Evolutionary conservation across 2,329 filamentous ascomycete species (phyloP).

Genomic region (Neonectria coccinea): DNA sequence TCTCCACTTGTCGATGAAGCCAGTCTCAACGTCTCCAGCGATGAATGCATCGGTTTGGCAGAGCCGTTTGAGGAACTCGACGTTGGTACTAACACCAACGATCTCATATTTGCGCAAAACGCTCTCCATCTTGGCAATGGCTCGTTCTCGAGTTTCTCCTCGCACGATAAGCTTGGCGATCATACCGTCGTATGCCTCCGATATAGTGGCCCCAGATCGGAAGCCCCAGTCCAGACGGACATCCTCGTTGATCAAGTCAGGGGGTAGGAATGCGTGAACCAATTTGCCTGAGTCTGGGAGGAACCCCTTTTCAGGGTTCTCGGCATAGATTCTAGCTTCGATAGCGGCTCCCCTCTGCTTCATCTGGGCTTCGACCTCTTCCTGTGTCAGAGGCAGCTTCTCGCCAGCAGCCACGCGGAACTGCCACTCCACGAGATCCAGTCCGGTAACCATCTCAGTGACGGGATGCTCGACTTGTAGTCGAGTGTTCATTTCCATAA

Average conservation of each 20-base stretch:
- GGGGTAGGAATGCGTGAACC: constrained; percentile 82
- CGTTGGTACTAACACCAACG: constrained; percentile 92
- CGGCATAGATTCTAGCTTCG: constrained; percentile 95
- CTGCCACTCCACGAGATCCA: constrained; percentile 93
- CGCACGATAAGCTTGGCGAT: constrained; percentile 97
- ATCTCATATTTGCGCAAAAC: constrained; percentile 92
- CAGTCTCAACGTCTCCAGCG: constrained; percentile 90
- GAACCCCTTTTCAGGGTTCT: constrained; percentile 92
- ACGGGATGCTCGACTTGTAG: constrained; percentile 98
- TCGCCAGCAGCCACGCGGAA: constrained; percentile 77
- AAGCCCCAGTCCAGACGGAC: constrained; percentile 95
- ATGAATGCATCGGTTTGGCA: constrained; percentile 87
- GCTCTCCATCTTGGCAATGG: constrained; percentile 82
- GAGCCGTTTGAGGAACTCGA: constrained; percentile 93
- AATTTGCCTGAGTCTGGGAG: constrained; percentile 93
- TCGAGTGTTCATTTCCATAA: constrained; percentile 87
- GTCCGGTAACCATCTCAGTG: constrained; percentile 76
- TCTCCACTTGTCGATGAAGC: constrained; percentile 92
- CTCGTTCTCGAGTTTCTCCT: constrained; percentile 80
- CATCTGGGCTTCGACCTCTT: constrained; percentile 80
- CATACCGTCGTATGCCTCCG: constrained; percentile 97
- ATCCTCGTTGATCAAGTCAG: constrained; percentile 67
- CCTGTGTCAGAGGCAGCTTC: constrained; percentile 66
- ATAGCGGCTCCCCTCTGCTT: constrained; percentile 84
- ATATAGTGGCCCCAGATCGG: constrained; percentile 89